Conservation (phyloP, 495 filamentous ascomycete species). For the Hyaloscypha variabilis region DNA sequence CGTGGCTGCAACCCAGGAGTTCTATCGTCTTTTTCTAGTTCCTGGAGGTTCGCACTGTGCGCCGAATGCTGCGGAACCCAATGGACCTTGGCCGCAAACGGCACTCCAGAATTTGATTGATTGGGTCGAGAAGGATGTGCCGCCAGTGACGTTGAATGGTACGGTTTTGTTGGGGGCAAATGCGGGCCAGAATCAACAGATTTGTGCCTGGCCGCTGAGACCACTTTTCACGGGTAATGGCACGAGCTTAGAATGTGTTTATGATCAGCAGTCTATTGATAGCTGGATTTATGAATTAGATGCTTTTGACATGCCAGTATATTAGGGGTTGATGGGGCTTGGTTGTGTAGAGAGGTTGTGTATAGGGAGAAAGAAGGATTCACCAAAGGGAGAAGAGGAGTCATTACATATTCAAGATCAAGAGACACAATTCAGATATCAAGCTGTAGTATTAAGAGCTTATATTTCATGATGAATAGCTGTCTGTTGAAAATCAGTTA, state of each 20-base stretch:
- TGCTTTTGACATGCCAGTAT: conserved; percentile 26
- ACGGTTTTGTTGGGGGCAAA: conserved; percentile 40
- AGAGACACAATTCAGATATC: no score
- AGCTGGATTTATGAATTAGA: conserved; percentile 42
- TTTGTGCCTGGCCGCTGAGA: conserved; percentile 51
- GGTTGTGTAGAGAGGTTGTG: no score
- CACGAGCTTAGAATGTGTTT: conserved; percentile 43
- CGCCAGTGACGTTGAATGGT: conserved; percentile 38
- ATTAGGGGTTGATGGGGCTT: neutral
- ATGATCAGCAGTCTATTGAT: conserved; percentile 43
- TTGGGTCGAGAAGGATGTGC: conserved; percentile 45
- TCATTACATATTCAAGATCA: no score
- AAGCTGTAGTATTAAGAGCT: no score
- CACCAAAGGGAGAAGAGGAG: no score
- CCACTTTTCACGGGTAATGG: conserved; percentile 43
- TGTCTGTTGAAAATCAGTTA: no score
- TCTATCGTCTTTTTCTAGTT: conserved; percentile 42
- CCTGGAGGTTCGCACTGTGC: conserved; percentile 45
- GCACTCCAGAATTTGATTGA: conserved; percentile 44
- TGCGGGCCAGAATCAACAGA: conserved; percentile 42
- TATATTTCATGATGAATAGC: no score
- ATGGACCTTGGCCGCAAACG: conserved; percentile 45
- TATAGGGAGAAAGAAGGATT: no score
- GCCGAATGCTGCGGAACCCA: conserved; percentile 41
- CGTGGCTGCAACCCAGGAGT: conserved; percentile 44